Percentiles rank a stretch among this genome's conserved stretches.
These are phyloP conservation scores for Anisodus acutangulus DNA, from an alignment of 257 asterid species.

Conservation along the genomic window DNA sequence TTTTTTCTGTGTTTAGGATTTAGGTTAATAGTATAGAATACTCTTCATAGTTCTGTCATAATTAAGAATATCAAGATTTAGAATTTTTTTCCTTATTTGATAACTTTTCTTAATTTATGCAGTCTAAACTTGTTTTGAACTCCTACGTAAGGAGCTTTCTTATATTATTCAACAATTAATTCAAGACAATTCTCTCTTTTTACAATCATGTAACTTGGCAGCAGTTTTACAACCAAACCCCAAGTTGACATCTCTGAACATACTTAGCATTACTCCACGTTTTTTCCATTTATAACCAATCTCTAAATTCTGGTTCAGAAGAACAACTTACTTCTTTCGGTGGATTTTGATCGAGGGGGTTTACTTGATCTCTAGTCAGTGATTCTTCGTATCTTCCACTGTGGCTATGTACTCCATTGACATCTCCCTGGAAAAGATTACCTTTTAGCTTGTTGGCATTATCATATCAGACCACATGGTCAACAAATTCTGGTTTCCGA, in stretches of 20 bases:
- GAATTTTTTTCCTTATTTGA: background rate
- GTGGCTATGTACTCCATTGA: constrained; percentile 19
- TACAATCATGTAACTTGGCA: background rate
- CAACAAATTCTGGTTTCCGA: constrained; percentile 21
- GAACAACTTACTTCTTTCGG: constrained; percentile 26
- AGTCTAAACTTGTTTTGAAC: background rate
- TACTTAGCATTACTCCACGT: background rate
- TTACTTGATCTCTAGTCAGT: constrained; percentile 20
- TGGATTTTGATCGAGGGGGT: constrained; percentile 17
- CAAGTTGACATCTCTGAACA: background rate
- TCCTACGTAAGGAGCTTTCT: background rate
- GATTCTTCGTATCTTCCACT: constrained; percentile 23
- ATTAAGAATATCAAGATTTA: background rate
- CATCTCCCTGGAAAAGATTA: constrained; percentile 21
- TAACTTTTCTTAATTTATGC: background rate
- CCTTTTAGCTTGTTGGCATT: background rate
- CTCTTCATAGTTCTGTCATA: background rate
- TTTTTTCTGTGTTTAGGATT: background rate
- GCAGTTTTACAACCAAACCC: background rate
- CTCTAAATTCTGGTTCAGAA: background rate
- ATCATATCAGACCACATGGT: constrained; percentile 17
- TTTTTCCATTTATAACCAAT: background rate
- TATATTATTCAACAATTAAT: background rate
- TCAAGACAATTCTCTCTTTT: background rate
- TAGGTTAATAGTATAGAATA: background rate